Evolutionary conservation across 148 eudicot genomes (phyloP), one percentile per base, ranked within the genome.

Genomic region (Heliamphora exappendiculata): DNA sequence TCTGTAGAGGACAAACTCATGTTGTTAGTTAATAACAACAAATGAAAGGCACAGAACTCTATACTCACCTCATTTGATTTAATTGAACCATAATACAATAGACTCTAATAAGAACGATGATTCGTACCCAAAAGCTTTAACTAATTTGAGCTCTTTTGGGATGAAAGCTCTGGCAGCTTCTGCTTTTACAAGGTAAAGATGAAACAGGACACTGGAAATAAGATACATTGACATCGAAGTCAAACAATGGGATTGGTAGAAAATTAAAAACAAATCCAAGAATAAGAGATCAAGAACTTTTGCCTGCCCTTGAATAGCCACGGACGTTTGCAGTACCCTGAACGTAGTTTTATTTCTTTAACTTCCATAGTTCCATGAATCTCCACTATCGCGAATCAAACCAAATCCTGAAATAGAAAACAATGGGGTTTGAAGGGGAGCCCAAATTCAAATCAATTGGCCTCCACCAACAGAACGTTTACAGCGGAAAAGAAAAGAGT

Each of bases 251-350:
- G 36, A 67, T 54, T 36, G 42, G 29, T 6, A 42, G 5, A n/a
- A 71, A n/a, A n/a, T n/a, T 47, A 24, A 24, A 2, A n/a, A 14
- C 5, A 55, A 78, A 4, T 29, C 41, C 39, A 58, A 3, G 4
- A 29, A 68, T n/a, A n/a, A n/a, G n/a, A n/a, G n/a, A n/a, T n/a
- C 20, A 22, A 31, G 29, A 70, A 33, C 33, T 65, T 90, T 84
- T 85, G 81, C 98, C 97, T 94, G 87, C 98, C 98, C 77, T 78
- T 89, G 86, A 94, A 94, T 24, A 86, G 74, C 98, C 98, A 94
- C 19, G 98, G 98, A 11, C 92, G 92, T 76, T 88, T 87, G 1
- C 89, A 88, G 78, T 92, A 94, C 42, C 86, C 88, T 62, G 72
- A 53, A 72, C 80, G 39, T 68, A 79, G 41, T 80, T 80, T 81